Conservation (phyloP, 2,329 filamentous ascomycete genomes). For the Diaporthe sp. region DNA sequence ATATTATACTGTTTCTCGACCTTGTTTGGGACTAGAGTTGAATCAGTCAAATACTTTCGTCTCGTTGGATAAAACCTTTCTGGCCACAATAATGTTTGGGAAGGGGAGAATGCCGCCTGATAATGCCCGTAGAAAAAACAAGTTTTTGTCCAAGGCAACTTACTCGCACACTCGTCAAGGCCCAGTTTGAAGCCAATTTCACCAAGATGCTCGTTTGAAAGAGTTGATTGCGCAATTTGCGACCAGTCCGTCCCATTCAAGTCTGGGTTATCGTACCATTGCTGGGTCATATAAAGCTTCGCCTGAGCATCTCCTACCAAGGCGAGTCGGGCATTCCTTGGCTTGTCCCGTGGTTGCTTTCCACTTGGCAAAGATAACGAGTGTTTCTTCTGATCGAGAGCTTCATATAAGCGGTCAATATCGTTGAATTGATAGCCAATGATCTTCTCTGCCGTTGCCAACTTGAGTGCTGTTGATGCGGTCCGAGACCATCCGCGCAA, state of each 20-base stretch:
- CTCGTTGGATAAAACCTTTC: neutral
- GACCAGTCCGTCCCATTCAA: neutral
- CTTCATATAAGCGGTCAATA: slow-evolving; percentile 47
- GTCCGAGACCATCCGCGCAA: slow-evolving; percentile 8
- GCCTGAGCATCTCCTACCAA: slow-evolving; percentile 26
- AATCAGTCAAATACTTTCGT: neutral
- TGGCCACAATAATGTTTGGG: neutral
- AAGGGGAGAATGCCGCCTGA: no score
- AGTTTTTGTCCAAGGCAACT: neutral
- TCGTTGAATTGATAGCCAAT: slow-evolving; percentile 45
- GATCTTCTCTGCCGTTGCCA: slow-evolving; percentile 35
- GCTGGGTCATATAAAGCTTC: neutral
- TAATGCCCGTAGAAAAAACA: neutral
- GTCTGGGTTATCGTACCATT: slow-evolving; percentile 2
- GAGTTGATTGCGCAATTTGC: neutral
- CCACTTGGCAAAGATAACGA: neutral
- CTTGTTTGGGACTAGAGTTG: slow-evolving; percentile 3
- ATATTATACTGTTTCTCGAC: neutral
- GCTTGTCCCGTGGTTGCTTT: neutral
- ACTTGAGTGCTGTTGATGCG: slow-evolving; percentile 29
- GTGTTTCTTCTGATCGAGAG: slow-evolving; percentile 42
- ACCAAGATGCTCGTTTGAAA: slow-evolving; percentile 18
- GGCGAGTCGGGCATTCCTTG: slow-evolving; percentile 36
- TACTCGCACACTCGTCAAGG: slow-evolving; percentile 23
- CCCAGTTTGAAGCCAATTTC: slow-evolving; percentile 7